These are phyloP conservation scores for Metschnikowia lachancei DNA, from an alignment of 805 yeast species.

Conservation along the genomic window DNA sequence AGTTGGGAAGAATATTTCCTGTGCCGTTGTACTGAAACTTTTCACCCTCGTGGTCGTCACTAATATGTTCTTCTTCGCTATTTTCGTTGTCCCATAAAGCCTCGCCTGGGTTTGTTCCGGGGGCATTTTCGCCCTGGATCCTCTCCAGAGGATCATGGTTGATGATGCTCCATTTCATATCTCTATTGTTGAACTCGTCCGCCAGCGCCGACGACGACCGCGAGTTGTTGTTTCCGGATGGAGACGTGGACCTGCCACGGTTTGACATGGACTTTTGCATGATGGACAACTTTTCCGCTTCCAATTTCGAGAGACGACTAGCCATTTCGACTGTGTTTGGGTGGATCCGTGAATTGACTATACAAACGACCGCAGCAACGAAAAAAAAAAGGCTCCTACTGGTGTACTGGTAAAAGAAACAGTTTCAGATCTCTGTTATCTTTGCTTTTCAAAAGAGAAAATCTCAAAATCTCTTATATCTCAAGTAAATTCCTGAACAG, in stretches of 20 bases:
- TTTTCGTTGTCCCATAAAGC: constrained; percentile 29
- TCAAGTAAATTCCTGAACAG: too few relatives aligned
- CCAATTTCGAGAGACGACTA: constrained; percentile 36
- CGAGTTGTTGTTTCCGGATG: constrained; percentile 26
- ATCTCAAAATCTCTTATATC: too few relatives aligned
- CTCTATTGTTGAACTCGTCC: constrained; percentile 37
- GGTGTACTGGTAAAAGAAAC: too few relatives aligned
- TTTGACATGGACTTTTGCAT: constrained; percentile 36
- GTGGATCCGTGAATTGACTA: too few relatives aligned
- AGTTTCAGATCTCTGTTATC: too few relatives aligned
- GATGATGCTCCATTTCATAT: constrained; percentile 62
- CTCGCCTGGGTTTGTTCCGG: constrained; percentile 10
- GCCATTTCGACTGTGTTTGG: constrained; percentile 24
- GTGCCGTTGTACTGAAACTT: constrained; percentile 61
- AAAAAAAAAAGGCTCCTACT: background rate
- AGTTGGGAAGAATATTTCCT: constrained; percentile 56
- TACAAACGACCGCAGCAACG: background rate
- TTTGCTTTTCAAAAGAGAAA: too few relatives aligned
- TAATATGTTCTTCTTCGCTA: constrained; percentile 60
- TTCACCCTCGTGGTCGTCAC: constrained; percentile 56
- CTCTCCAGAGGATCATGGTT: constrained; percentile 75
- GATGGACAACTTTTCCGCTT: constrained; percentile 42
- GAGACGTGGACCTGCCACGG: constrained; percentile 40
- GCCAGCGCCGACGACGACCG: constrained; percentile 37
- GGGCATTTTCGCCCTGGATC: constrained; percentile 25